These are phyloP conservation scores for Gaultheria prostrata DNA, from an alignment of 148 eudicot species.

Conservation along the genomic window DNA sequence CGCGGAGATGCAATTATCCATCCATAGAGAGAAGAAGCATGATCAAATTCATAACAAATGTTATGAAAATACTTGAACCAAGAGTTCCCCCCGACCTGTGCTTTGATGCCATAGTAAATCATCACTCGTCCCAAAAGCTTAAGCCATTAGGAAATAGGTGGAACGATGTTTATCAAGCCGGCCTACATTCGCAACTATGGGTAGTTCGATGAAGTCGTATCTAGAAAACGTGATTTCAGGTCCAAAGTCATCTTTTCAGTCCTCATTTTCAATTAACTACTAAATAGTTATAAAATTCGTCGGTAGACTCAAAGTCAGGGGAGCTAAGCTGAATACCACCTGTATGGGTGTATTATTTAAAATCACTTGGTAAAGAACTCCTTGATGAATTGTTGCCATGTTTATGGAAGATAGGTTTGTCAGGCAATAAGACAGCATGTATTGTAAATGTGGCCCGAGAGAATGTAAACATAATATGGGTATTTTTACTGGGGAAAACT, in stretches of 20 bases:
- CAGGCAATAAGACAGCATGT: neutral
- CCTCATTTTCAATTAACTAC: neutral
- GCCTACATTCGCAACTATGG: neutral
- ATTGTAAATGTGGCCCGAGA: neutral
- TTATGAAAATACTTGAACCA: neutral
- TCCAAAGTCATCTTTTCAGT: neutral
- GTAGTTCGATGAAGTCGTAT: neutral
- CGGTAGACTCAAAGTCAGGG: neutral
- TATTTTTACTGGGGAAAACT: neutral
- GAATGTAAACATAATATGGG: neutral
- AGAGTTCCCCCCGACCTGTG: neutral
- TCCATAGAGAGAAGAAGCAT: neutral
- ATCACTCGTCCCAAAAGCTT: neutral
- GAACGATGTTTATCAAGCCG: neutral
- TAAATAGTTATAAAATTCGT: neutral
- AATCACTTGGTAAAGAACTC: neutral
- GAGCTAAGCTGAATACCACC: neutral
- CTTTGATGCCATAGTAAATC: neutral
- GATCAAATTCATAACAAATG: neutral
- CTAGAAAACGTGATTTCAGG: neutral
- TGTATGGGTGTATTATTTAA: neutral
- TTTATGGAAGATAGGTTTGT: neutral
- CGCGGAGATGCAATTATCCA: neutral
- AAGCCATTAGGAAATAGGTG: neutral
- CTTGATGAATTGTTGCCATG: neutral